A percentile compares a stretch with the other conserved stretches of the same genome.
These are phyloP conservation scores for Trichomonascus vanleenenianus DNA, from an alignment of 805 yeast species.

Conservation along the genomic window DNA sequence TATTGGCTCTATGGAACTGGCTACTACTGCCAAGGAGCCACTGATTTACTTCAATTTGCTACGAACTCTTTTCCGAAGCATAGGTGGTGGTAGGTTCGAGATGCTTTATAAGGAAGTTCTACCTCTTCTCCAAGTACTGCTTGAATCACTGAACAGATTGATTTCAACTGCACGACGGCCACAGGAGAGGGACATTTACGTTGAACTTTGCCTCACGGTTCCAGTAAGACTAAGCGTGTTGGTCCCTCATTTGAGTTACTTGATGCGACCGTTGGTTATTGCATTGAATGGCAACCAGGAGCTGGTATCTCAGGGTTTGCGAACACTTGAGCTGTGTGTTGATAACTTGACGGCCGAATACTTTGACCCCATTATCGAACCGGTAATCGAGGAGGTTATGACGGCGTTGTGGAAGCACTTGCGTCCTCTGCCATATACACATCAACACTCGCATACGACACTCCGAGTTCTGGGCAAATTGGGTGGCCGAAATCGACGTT, in stretches of 20 bases:
- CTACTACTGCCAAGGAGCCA: conserved; percentile 87
- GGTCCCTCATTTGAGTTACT: conserved; percentile 82
- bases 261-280: conserved; percentile 85
- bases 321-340: conserved; percentile 92
- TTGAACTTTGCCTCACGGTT: conserved; percentile 88
- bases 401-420: conserved; percentile 86
- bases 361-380: conserved; percentile 94
- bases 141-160: conserved; percentile 79
- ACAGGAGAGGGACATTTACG: conserved; percentile 88
- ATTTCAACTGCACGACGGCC: conserved; percentile 77
- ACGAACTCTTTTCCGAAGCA: conserved; percentile 83
- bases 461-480: conserved; percentile 87
- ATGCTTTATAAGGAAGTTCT: conserved; percentile 84
- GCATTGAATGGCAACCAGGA: conserved; percentile 90
- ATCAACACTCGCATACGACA: conserved; percentile 92
- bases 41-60: conserved; percentile 81
- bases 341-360: conserved; percentile 94
- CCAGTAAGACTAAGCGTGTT: conserved; percentile 91
- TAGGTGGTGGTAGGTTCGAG: conserved; percentile 96
- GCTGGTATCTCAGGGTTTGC: conserved; percentile 84
- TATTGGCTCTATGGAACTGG: conserved; percentile 64
- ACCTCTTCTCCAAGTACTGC: conserved; percentile 78
- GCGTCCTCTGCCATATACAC: conserved; percentile 88
- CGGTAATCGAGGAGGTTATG: conserved; percentile 91
- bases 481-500: conserved; percentile 91